A percentile compares a stretch with the other conserved stretches of the same genome.
Conservation (phyloP, 2,329 filamentous ascomycete genomes). For the Diplodia seriata region DNA sequence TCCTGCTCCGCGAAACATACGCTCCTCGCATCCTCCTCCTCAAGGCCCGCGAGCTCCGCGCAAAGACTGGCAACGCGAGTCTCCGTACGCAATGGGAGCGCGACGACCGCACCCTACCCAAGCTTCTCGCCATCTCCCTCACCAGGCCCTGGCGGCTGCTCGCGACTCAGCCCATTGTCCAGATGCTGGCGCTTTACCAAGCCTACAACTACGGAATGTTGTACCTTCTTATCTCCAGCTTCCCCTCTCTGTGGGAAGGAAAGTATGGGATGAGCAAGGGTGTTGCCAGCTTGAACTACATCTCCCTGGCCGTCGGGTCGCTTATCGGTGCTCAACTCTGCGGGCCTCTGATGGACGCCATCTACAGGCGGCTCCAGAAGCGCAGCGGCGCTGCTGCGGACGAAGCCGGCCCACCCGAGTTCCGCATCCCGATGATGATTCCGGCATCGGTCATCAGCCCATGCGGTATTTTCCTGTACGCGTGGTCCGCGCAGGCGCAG, state of each 20-base stretch:
- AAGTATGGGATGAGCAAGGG: conserved; percentile 63
- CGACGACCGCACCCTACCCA: conserved; percentile 44
- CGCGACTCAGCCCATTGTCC: conserved; percentile 66
- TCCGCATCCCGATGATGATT: conserved; percentile 59
- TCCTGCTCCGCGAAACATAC: conserved; percentile 55
- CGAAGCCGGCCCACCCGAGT: conserved; percentile 54
- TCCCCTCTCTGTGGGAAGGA: conserved; percentile 63
- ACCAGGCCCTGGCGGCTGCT: conserved; percentile 65
- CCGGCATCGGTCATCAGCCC: conserved; percentile 61
- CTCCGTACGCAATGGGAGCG: conserved; percentile 61
- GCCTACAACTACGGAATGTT: conserved; percentile 68
- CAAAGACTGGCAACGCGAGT: conserved; percentile 65
- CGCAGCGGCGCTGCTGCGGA: conserved; percentile 44
- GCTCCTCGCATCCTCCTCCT: conserved; percentile 54
- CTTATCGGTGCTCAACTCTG: conserved; percentile 54
- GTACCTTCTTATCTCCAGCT: conserved; percentile 69
- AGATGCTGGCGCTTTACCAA: conserved; percentile 61
- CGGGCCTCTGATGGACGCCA: conserved; percentile 58
- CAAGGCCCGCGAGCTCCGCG: conserved; percentile 64
- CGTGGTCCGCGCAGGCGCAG: conserved; percentile 60
- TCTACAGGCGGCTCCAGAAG: conserved; percentile 57
- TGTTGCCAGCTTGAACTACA: conserved; percentile 69
- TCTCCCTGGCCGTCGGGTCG: conserved; percentile 68
- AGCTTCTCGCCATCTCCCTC: conserved; percentile 49
- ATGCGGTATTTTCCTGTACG: conserved; percentile 63